A percentile compares a stretch with the other conserved stretches of the same genome.
Evolutionary conservation across 805 yeast species (phyloP).

Genomic region (Kuraishia capsulata): DNA sequence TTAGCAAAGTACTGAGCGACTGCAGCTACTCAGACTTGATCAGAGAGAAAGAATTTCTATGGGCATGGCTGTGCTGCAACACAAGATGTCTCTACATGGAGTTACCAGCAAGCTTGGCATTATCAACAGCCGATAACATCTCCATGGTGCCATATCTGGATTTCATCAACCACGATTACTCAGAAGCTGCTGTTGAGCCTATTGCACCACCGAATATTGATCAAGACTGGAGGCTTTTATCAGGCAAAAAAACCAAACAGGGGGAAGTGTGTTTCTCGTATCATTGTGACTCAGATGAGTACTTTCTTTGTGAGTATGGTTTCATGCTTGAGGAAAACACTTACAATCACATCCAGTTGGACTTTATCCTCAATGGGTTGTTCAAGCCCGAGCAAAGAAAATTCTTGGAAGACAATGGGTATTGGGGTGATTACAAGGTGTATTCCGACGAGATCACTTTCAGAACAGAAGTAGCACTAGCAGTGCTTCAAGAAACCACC

Average conservation of each 20-base stretch:
- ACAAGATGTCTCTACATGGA: conserved; percentile 84
- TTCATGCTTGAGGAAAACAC: conserved; percentile 49
- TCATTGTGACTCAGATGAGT: conserved; percentile 85
- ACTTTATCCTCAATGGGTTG: conserved; percentile 28
- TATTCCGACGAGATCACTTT: conserved; percentile 48
- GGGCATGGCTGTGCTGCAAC: conserved; percentile 85
- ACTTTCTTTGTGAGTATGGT: conserved; percentile 81
- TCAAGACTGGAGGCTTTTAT: not conserved
- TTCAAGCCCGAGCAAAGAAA: conserved; percentile 27
- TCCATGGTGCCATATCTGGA: conserved; percentile 91
- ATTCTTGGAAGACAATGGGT: conserved; percentile 43
- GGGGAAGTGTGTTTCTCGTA: conserved; percentile 69
- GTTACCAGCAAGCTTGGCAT: conserved; percentile 25
- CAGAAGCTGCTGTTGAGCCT: no score
- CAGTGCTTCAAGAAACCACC: conserved; percentile 33
- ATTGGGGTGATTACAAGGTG: conserved; percentile 69
- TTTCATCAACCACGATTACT: conserved; percentile 68
- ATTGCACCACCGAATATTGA: not conserved
- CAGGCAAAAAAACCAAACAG: not conserved
- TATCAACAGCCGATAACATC: conserved; percentile 42
- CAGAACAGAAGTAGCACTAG: conserved; percentile 68
- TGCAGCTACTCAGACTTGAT: not conserved
- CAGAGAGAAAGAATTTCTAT: conserved; percentile 27
- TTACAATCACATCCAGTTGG: conserved; percentile 67
- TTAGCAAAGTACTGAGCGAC: conserved; percentile 16